A percentile compares a stretch with the other conserved stretches of the same genome.
Conservation (phyloP, 2,329 filamentous ascomycete genomes). For the Nigrospora sphaerica region DNA sequence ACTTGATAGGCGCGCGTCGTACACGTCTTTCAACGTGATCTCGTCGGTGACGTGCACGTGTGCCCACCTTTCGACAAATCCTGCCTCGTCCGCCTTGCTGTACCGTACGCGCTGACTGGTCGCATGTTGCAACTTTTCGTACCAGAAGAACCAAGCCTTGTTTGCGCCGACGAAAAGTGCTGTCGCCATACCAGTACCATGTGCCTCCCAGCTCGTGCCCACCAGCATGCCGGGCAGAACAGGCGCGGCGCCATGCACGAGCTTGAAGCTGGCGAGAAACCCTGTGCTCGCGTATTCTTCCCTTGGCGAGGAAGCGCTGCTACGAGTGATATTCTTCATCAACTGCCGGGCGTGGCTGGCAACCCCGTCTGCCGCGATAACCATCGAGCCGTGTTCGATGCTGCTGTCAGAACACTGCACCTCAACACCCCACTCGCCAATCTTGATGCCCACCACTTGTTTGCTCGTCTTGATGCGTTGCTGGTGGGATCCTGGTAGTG, state of each 20-base stretch:
- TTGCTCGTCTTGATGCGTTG: background rate
- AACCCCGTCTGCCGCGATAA: conserved; percentile 35
- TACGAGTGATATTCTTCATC: background rate
- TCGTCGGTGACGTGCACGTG: background rate
- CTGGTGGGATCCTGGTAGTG: background rate
- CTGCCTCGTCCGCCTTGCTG: background rate
- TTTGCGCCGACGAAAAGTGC: background rate
- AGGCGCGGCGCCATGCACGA: background rate
- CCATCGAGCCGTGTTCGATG: conserved; percentile 25
- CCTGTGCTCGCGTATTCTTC: too few species aligned
- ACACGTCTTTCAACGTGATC: background rate
- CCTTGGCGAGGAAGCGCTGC: too few species aligned
- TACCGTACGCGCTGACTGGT: background rate
- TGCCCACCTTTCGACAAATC: background rate
- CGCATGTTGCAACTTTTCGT: background rate
- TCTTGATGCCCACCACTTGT: background rate
- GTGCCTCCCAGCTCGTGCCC: background rate
- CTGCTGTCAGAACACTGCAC: conserved; percentile 23
- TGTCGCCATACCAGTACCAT: background rate
- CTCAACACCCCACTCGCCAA: background rate
- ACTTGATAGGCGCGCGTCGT: background rate
- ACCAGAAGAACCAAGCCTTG: background rate
- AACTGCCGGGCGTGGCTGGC: conserved; percentile 3
- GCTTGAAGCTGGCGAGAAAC: background rate
- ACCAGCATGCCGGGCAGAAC: background rate